phyloP scores from a whole-genome alignment of 139 green algal species.

The Chlorella sp. region DNA sequence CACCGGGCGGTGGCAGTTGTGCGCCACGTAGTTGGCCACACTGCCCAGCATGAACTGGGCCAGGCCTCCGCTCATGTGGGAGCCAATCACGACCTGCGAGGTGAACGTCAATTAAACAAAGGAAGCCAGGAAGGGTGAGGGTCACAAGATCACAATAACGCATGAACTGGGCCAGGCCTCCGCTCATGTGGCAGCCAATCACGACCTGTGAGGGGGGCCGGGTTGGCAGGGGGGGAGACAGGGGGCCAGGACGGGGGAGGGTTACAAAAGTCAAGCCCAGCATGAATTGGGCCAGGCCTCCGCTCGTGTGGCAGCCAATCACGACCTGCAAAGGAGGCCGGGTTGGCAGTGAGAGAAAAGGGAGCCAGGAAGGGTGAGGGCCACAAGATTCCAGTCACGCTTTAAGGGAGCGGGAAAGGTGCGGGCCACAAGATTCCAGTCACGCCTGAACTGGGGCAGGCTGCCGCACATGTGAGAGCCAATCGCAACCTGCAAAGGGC shows the following conservation, averaged over 20 bases:
- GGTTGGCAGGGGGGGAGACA: neutral
- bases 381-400: neutral
- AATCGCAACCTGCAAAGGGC: neutral
- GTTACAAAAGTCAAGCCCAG: too few relatives aligned
- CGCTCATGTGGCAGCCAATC: neutral
- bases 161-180: neutral
- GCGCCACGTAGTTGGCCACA: constrained; percentile 26
- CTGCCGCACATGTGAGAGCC: neutral
- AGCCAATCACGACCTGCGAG: constrained; percentile 31
- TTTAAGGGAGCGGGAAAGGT: neutral
- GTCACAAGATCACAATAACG: neutral
- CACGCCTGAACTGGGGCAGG: neutral
- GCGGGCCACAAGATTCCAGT: neutral
- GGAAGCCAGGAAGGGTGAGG: neutral
- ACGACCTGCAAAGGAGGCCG: constrained; percentile 3
- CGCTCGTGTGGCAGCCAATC: constrained; percentile 29
- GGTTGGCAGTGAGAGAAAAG: too few relatives aligned
- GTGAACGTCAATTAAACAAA: neutral
- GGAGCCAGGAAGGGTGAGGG: neutral
- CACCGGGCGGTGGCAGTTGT: constrained; percentile 35
- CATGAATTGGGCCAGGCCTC: constrained; percentile 37
- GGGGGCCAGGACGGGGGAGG: too few relatives aligned
- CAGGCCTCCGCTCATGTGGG: constrained; percentile 28
- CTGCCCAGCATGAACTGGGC: constrained; percentile 48
- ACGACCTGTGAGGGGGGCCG: neutral